phyloP scores from a whole-genome alignment of 495 filamentous ascomycete genomes.

The Aspergillus kassunensis region DNA sequence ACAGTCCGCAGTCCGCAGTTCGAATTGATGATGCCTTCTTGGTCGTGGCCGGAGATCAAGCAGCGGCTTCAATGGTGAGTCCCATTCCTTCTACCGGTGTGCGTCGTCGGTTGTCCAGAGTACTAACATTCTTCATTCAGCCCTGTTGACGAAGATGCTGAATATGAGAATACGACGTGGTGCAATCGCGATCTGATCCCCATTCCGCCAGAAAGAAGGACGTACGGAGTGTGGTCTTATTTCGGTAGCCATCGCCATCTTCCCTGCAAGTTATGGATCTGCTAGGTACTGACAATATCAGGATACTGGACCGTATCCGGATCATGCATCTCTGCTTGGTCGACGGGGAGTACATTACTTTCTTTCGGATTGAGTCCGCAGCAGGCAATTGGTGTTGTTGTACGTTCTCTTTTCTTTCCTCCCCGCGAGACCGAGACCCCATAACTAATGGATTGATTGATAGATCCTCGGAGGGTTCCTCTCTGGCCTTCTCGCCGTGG shows the following conservation, averaged over 20 bases:
- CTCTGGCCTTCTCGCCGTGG: neutral
- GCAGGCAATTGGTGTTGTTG: slow-evolving; percentile 6
- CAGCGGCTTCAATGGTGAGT: slow-evolving; percentile 6
- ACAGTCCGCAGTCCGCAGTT: no score
- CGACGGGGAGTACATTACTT: slow-evolving; percentile 7
- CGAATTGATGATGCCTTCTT: slow-evolving; percentile 3
- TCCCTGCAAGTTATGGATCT: neutral
- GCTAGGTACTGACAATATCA: neutral
- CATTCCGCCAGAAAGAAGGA: neutral
- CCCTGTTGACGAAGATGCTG: slow-evolving; percentile 6
- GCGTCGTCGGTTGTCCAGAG: no score
- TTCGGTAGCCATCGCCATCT: neutral
- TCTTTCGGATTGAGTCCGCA: slow-evolving; percentile 7
- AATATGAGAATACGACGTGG: slow-evolving; percentile 11
- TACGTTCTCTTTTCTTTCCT: neutral
- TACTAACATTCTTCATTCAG: neutral
- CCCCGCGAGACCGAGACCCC: no score
- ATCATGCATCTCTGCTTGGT: slow-evolving; percentile 5
- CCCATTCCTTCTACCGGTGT: neutral
- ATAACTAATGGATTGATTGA: neutral
- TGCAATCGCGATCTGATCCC: slow-evolving; percentile 8
- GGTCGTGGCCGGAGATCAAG: slow-evolving; percentile 8
- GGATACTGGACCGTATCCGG: slow-evolving; percentile 10
- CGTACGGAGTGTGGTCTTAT: slow-evolving; percentile 7
- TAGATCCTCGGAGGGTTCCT: slow-evolving; percentile 1